Base-by-base conservation (phyloP, 768 basidiomycete species). In the Hortiboletus flavorubellus region DNA sequence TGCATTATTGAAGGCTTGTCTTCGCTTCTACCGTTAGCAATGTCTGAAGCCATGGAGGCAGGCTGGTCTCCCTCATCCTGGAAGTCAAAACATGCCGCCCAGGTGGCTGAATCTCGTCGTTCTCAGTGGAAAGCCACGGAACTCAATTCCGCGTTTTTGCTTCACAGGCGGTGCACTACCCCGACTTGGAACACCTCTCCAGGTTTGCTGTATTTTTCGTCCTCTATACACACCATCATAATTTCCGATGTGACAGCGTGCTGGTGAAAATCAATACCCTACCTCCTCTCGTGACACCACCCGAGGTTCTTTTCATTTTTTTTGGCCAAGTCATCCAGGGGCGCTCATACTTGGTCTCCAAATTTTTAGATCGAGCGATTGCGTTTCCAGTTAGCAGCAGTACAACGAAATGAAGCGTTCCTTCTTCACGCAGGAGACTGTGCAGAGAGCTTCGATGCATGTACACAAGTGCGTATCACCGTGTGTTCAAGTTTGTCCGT, bases 341-440 rank as follows among this genome's bases (percentile, higher is more conserved):
- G 71, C 70, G 46, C 62, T 75, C 8, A 68, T 62, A 16, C 21
- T 21, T 21, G 21, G 8, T 23, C 18, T 53, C 31, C 31, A 12
- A 50, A 59, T 8, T 18, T 14, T 40, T 55, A 91, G 91, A 88
- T 93, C 66, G 89, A 93, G 68, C 81, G 92, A 10, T 78, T 98
- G 52, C 80, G 93, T 47, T 78, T 85, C 66, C 92, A 95, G 58
- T 76, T 98, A 18, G 74, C 78, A 34, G 83, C 83, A 35, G 93
- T 95, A 3, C 89, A 97, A 62, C 79, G 79, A 18, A 91, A 92
- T 58, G 84, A 95, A 64, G 93, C 93, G 0, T 98, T 99, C 73
- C 78, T 99, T 37, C 80, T 99, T 3, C 97, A 99, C 58, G 97
- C 97, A 1, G 97, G 97, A 2, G 97, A 99, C 66, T 99, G 97